A percentile compares a stretch with the other conserved stretches of the same genome.
Conservation (phyloP, 805 yeast species). For the Candida multigemmis region DNA sequence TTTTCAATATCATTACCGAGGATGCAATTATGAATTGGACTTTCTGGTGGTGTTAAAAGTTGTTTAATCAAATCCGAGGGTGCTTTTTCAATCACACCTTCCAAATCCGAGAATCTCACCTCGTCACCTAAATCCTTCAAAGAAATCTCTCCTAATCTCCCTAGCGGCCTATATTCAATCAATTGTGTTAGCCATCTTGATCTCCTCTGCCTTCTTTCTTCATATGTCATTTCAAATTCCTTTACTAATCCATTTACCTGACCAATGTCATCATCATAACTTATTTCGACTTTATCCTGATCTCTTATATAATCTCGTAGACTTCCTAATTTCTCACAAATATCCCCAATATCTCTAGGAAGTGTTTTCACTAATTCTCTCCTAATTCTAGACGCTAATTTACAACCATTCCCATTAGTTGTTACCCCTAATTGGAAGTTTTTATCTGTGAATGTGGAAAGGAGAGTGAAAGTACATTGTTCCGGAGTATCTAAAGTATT, state of each 20-base stretch:
- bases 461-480: conserved; percentile 63
- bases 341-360: conserved; percentile 62
- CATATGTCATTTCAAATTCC: conserved; percentile 47
- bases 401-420: conserved; percentile 85
- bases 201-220: conserved; percentile 46
- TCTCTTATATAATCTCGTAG: conserved; percentile 48
- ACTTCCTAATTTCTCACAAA: conserved; percentile 62
- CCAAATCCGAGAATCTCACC: too few relatives aligned
- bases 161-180: conserved; percentile 82
- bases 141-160: conserved; percentile 49
- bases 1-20: too few relatives aligned
- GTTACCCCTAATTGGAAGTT: conserved; percentile 75
- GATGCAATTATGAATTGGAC: too few relatives aligned
- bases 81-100: too few relatives aligned
- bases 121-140: conserved; percentile 46
- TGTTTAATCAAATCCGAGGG: too few relatives aligned
- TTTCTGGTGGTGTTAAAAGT: too few relatives aligned
- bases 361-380: conserved; percentile 59
- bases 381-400: conserved; percentile 70
- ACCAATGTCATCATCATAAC: conserved; percentile 53
- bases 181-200: conserved; percentile 83
- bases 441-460: conserved; percentile 66
- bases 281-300: conserved; percentile 34
- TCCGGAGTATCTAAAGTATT: conserved; percentile 71
- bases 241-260: conserved; percentile 53